phyloP scores from a whole-genome alignment of 352 stramenopile genomes.

The Pythium chondricola region DNA sequence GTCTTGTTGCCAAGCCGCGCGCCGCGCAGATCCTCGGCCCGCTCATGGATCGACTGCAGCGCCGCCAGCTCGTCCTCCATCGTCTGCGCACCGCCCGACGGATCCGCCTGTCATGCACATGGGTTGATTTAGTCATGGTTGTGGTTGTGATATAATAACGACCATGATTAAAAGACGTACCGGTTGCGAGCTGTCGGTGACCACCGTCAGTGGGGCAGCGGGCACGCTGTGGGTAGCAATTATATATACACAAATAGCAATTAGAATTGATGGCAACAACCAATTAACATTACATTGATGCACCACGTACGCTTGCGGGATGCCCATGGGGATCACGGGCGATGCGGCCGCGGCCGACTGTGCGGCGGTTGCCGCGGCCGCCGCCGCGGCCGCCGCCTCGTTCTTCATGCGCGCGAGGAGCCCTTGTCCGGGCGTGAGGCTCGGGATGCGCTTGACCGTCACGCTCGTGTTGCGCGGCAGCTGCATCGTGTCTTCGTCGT shows the following conservation, averaged over 20 bases:
- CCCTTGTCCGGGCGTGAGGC: slow-evolving; percentile 61
- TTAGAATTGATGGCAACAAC: slow-evolving; percentile 1
- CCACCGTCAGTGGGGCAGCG: slow-evolving; percentile 15
- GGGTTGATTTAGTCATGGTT: too few relatives aligned
- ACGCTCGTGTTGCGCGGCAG: slow-evolving; percentile 89
- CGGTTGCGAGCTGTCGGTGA: slow-evolving; percentile 8
- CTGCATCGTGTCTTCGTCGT: slow-evolving; percentile 88
- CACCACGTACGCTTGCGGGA: slow-evolving; percentile 42
- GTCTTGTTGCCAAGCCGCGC: slow-evolving; percentile 80
- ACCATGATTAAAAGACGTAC: slow-evolving; percentile 4
- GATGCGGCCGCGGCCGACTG: slow-evolving; percentile 20
- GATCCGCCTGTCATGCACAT: slow-evolving; percentile 8
- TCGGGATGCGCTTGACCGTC: slow-evolving; percentile 89
- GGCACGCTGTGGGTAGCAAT: slow-evolving; percentile 13
- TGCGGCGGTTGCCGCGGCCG: slow-evolving; percentile 34
- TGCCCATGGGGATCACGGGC: slow-evolving; percentile 31
- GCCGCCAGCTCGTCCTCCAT: slow-evolving; percentile 81
- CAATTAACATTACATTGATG: slow-evolving; percentile 3
- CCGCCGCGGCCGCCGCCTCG: slow-evolving; percentile 58
- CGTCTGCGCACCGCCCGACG: slow-evolving; percentile 51
- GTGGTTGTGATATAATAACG: too few relatives aligned
- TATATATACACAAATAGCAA: not conserved
- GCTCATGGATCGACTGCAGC: slow-evolving; percentile 80
- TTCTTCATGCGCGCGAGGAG: slow-evolving; percentile 82
- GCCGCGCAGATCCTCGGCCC: slow-evolving; percentile 75